These are phyloP conservation scores for Oidium heveae DNA, from an alignment of 2,329 filamentous ascomycete species.

Conservation along the genomic window DNA sequence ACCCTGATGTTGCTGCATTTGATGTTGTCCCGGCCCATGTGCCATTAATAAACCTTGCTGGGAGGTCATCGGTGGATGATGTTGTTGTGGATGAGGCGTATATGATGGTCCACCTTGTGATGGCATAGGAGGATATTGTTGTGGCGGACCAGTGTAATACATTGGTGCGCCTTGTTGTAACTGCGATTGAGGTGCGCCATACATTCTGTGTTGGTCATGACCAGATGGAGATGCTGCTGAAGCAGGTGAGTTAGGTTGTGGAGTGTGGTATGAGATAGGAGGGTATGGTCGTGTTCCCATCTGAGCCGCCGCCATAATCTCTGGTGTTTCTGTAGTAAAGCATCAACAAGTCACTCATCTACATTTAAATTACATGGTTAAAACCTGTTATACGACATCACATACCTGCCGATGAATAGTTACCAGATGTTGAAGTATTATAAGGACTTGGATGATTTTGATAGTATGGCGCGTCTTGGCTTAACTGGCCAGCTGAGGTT, in stretches of 20 bases:
- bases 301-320: conserved; percentile 39
- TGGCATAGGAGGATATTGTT: conserved; percentile 38
- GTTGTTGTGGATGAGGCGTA: conserved; percentile 24
- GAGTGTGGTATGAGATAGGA: conserved; percentile 75
- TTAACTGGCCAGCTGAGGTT: conserved; percentile 31
- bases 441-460: conserved; percentile 61
- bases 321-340: conserved; percentile 26
- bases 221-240: conserved; percentile 74
- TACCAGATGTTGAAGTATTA: conserved; percentile 54
- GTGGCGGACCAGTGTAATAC: conserved; percentile 32
- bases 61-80: conserved; percentile 33
- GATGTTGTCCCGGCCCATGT: conserved; percentile 27
- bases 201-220: conserved; percentile 77
- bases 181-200: conserved; percentile 54
- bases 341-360: conserved; percentile 4
- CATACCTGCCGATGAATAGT: conserved; percentile 68
- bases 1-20: conserved; percentile 30
- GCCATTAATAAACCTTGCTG: conserved; percentile 44
- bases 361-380: conserved; percentile 3
- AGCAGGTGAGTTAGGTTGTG: conserved; percentile 82
- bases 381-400: neutral
- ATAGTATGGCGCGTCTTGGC: conserved; percentile 52
- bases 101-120: conserved; percentile 35
- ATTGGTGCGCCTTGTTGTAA: conserved; percentile 58
- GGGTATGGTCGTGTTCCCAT: conserved; percentile 53